Base-by-base conservation (phyloP, 2,329 filamentous ascomycete species). In the Fusarium poae region DNA sequence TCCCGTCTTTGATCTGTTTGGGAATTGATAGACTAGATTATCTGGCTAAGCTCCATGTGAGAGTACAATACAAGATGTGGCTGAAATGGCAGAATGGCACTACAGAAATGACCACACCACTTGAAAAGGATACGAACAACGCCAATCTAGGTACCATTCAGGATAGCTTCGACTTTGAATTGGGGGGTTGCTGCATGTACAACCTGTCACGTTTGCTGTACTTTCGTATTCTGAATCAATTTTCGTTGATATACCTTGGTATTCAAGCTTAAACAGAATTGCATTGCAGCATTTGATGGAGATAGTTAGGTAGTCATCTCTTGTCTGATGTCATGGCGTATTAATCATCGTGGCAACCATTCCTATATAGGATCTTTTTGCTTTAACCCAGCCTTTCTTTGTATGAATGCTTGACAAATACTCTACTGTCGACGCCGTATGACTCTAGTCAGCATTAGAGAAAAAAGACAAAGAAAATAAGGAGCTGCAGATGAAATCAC, bases 251-350 rank as follows among this genome's bases (percentile, higher is more conserved):
- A 35, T 29, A 20, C n/a, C 12, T 43, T 43, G 25, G 3, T 27
- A 23, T 69, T 29, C 62, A 48, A 50, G 55, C 63, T 56, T 43
- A 37, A 37, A 20, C 27, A 3, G 40, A n/a, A 34, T 35, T 27
- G 13, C 2, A 34, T 35, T 27, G 13, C 2, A 27, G 40, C 13
- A 32, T 23, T 25, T 43, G 10, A 16, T 20, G 18, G 23, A 29
- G 20, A 13, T 29, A 21, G 3, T 27, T 21, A 43, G 27, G 7
- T 27, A 27, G 27, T 27, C 27, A 37, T 35, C 49, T 20, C 45
- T 49, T 12, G 32, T 65, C 59, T 71, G 60, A 70, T 71, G 64
- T 68, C 64, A 70, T 71, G 43, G 48, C 62, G 52, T 46, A 53
- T 43, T 71, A 45, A 71, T 68, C 30, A 50, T 60, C 43, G 32